Percentiles rank a stretch among this genome's conserved stretches.
phyloP scores from a whole-genome alignment of 1,284 basidiomycete species.

The Chalciporus sp. region DNA sequence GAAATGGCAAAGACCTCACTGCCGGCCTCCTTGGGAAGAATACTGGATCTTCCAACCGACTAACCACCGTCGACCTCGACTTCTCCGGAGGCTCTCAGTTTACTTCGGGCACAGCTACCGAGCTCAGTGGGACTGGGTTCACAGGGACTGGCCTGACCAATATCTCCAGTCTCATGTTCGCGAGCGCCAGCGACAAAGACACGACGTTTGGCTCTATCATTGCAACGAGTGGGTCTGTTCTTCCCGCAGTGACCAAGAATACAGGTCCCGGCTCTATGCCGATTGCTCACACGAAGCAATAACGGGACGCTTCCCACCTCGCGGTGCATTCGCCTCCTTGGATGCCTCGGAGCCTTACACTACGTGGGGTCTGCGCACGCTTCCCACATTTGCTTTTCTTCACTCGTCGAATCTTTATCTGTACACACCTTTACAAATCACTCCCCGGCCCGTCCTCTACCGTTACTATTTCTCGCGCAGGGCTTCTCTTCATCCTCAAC shows the following conservation, averaged over 20 bases:
- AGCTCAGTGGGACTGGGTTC: neutral
- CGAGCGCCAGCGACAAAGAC: neutral
- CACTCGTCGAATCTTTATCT: neutral
- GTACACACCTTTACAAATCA: neutral
- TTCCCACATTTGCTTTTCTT: too few relatives aligned
- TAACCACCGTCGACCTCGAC: constrained; percentile 31
- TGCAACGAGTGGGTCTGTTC: neutral
- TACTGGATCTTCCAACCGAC: constrained; percentile 6
- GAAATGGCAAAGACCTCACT: constrained; percentile 12
- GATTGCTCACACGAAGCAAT: neutral
- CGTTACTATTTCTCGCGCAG: too few relatives aligned
- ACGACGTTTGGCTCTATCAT: constrained; percentile 6
- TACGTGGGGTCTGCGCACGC: too few relatives aligned
- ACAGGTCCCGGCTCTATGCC: neutral
- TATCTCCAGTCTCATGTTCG: constrained; percentile 14
- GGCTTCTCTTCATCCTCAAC: neutral
- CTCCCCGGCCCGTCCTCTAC: too few relatives aligned
- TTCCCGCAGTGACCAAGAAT: neutral
- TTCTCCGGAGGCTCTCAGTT: constrained; percentile 9
- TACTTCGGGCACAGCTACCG: neutral
- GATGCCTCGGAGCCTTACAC: neutral
- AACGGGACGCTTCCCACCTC: neutral
- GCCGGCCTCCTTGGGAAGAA: constrained; percentile 1
- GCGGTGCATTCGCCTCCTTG: neutral
- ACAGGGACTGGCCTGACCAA: constrained; percentile 8